phyloP scores from a whole-genome alignment of 177 flowering plant species.

The Vitis hybrid region DNA sequence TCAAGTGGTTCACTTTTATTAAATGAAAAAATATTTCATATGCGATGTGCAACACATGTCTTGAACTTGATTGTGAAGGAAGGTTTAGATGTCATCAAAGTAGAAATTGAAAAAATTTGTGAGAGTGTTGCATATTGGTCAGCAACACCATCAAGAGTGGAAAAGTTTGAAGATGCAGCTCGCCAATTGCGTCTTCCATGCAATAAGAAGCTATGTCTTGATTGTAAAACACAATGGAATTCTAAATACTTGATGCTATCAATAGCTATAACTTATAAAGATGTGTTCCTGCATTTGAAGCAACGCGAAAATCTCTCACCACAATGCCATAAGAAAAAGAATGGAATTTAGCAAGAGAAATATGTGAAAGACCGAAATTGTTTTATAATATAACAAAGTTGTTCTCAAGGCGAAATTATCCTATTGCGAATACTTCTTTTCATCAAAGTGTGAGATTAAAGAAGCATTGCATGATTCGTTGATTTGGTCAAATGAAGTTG shows the following conservation, averaged over 20 bases:
- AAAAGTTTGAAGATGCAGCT: not conserved
- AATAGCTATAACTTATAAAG: not conserved
- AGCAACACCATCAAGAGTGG: conserved; percentile 3
- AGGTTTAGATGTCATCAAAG: no score
- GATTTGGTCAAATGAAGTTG: not conserved
- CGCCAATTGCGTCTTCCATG: not conserved
- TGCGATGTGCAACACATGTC: conserved; percentile 9
- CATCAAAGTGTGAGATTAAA: conserved; percentile 4
- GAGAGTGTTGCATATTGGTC: conserved; percentile 10
- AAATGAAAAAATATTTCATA: conserved; percentile 1
- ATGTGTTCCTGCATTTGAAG: no score
- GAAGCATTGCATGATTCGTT: not conserved
- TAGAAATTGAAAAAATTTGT: not conserved
- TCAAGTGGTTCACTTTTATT: not conserved
- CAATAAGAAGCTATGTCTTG: not conserved
- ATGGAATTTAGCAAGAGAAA: conserved; percentile 3
- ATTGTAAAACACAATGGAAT: no score
- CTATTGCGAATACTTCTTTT: not conserved
- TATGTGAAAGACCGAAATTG: no score
- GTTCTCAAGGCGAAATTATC: no score
- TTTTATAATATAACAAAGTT: no score
- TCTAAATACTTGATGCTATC: no score
- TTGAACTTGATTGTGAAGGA: not conserved
- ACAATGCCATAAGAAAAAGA: conserved; percentile 1
- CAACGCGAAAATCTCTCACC: not conserved